These are phyloP conservation scores for Colletotrichum navitas DNA, from an alignment of 2,329 filamentous ascomycete genomes.

Conservation along the genomic window DNA sequence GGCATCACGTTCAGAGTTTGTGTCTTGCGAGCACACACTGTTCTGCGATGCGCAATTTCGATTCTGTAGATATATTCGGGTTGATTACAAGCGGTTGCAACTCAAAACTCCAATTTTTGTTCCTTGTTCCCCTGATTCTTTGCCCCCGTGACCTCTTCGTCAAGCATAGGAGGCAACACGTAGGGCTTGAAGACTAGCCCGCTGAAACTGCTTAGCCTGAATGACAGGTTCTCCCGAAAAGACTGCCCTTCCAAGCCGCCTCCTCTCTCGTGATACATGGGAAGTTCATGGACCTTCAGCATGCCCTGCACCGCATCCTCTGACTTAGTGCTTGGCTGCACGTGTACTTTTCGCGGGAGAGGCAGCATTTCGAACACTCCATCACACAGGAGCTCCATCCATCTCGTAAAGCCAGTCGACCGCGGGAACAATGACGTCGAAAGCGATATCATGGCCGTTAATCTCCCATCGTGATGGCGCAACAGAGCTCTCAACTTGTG, in stretches of 20 bases:
- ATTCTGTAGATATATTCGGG: background rate
- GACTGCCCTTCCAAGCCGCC: slow-evolving; percentile 78
- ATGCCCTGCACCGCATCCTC: slow-evolving; percentile 89
- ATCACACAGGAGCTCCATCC: slow-evolving; percentile 88
- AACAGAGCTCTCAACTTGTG: slow-evolving; percentile 83
- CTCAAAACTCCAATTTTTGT: slow-evolving; percentile 78
- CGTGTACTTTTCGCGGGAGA: slow-evolving; percentile 67
- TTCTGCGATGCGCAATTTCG: no score
- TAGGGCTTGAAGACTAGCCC: slow-evolving; percentile 90
- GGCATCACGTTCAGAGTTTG: no score
- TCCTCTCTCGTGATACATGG: slow-evolving; percentile 88
- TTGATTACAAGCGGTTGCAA: background rate
- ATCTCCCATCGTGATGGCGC: slow-evolving; percentile 71
- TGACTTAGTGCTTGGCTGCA: slow-evolving; percentile 62
- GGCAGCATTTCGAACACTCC: slow-evolving; percentile 88
- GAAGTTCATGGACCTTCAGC: slow-evolving; percentile 84
- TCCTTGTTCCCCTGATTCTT: slow-evolving; percentile 68
- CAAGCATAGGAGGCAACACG: slow-evolving; percentile 85
- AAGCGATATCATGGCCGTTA: slow-evolving; percentile 81
- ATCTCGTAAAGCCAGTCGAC: slow-evolving; percentile 79
- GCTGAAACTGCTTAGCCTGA: slow-evolving; percentile 83
- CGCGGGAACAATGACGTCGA: slow-evolving; percentile 86
- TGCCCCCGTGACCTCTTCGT: slow-evolving; percentile 66
- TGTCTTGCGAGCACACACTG: background rate
- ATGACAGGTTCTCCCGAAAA: slow-evolving; percentile 87